A percentile compares a stretch with the other conserved stretches of the same genome.
Conservation (phyloP, 1,284 basidiomycete genomes). For the Boletus calvinii region DNA sequence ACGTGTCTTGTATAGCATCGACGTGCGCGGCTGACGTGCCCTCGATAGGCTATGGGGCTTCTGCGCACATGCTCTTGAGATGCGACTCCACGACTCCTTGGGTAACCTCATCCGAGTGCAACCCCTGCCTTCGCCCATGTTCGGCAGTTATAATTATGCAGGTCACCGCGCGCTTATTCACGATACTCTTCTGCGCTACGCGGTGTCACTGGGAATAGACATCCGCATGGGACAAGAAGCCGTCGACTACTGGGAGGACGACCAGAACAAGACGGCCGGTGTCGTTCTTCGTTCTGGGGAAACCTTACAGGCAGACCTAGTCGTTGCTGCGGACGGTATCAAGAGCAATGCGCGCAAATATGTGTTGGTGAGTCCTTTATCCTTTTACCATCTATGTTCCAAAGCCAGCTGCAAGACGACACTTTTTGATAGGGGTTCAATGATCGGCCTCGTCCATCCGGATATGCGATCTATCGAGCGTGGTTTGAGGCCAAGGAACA, state of each 20-base stretch:
- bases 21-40: background rate
- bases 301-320: conserved; percentile 26
- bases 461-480: conserved; percentile 33
- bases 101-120: conserved; percentile 27
- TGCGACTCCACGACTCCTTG: conserved; percentile 22
- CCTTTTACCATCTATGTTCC: background rate
- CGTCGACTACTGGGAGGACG: conserved; percentile 30
- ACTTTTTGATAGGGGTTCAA: conserved; percentile 21
- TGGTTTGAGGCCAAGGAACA: conserved; percentile 29
- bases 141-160: conserved; percentile 25
- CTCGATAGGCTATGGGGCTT: conserved; percentile 22
- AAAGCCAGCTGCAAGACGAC: background rate
- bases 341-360: conserved; percentile 27
- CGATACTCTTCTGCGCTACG: conserved; percentile 25
- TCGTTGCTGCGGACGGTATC: conserved; percentile 34
- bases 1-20: background rate
- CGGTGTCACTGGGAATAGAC: conserved; percentile 26
- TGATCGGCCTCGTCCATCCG: conserved; percentile 32
- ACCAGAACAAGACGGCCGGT: conserved; percentile 12
- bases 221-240: conserved; percentile 28
- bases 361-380: conserved; percentile 23
- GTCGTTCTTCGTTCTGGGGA: conserved; percentile 25
- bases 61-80: conserved; percentile 19
- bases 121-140: conserved; percentile 17
- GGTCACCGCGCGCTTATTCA: conserved; percentile 30